A percentile compares a stretch with the other conserved stretches of the same genome.
Conservation (phyloP, 352 stramenopile species). For the Phytophthora ramorum region DNA sequence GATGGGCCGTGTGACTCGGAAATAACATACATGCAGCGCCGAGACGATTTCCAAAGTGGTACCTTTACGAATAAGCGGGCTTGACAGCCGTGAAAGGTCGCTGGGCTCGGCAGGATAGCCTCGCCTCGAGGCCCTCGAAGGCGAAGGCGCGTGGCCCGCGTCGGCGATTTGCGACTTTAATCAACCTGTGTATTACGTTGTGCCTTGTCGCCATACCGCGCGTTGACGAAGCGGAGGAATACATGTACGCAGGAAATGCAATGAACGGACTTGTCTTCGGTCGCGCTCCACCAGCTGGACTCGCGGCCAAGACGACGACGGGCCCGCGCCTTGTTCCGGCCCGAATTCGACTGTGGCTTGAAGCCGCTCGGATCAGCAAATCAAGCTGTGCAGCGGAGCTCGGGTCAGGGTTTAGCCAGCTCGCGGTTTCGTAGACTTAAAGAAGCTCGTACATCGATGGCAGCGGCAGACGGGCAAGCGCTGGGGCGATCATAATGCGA, state of each 20-base stretch:
- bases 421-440: slow-evolving; percentile 2
- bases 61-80: neutral
- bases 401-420: neutral
- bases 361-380: slow-evolving; percentile 1
- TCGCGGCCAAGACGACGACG: neutral
- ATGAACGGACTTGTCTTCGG: neutral
- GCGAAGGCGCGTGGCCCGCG: neutral
- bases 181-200: neutral
- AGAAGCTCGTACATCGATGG: neutral
- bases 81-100: neutral
- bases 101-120: neutral
- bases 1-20: neutral
- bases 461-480: too few relatives aligned
- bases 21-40: neutral
- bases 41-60: neutral
- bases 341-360: slow-evolving; percentile 1
- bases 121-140: neutral
- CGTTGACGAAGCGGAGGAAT: neutral
- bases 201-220: too few relatives aligned
- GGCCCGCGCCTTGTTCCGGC: slow-evolving; percentile 8
- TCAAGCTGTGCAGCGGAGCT: neutral
- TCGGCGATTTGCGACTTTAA: neutral
- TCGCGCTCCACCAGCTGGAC: neutral
- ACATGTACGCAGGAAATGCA: neutral
- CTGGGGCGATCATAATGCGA: too few relatives aligned